These are phyloP conservation scores for Tulasnella sp. DNA, from an alignment of 768 basidiomycete species.

Conservation along the genomic window DNA sequence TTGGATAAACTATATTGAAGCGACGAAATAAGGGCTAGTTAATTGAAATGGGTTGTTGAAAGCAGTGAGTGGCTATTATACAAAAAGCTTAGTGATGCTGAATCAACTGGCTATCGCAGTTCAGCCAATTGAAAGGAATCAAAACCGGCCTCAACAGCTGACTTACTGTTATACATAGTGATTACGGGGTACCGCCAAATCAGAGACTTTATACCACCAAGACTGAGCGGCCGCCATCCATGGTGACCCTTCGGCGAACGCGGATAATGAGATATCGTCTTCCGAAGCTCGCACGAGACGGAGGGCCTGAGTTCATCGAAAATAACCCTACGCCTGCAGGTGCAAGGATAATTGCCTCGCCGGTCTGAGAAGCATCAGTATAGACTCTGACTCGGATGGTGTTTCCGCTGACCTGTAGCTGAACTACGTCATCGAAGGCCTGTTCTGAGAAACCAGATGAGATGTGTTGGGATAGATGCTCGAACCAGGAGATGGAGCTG, in stretches of 20 bases:
- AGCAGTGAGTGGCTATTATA: too few relatives aligned
- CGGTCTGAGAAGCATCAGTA: constrained; percentile 36
- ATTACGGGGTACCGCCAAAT: too few relatives aligned
- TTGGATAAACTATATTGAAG: too few relatives aligned
- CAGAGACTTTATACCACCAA: constrained; percentile 11
- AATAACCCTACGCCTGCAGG: constrained; percentile 46
- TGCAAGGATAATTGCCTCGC: constrained; percentile 55
- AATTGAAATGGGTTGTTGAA: too few relatives aligned
- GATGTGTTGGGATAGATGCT: constrained; percentile 29
- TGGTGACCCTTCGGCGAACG: constrained; percentile 46
- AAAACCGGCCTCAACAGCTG: too few relatives aligned
- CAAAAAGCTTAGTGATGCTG: too few relatives aligned
- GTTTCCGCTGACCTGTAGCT: constrained; percentile 38
- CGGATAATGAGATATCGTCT: constrained; percentile 47
- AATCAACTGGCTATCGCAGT: too few relatives aligned
- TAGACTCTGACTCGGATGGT: neutral
- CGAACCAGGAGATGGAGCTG: constrained; percentile 1
- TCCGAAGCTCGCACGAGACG: constrained; percentile 34
- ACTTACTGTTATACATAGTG: too few relatives aligned
- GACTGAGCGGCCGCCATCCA: constrained; percentile 48
- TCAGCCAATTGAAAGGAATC: too few relatives aligned
- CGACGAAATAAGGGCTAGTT: too few relatives aligned
- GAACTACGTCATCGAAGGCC: constrained; percentile 54
- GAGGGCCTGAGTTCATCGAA: constrained; percentile 11
- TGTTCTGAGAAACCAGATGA: constrained; percentile 45